Percentiles rank a stretch among this genome's conserved stretches.
Conservation (phyloP, 1,139 yeast species). For the Nakaseomyces nivariensis region DNA sequence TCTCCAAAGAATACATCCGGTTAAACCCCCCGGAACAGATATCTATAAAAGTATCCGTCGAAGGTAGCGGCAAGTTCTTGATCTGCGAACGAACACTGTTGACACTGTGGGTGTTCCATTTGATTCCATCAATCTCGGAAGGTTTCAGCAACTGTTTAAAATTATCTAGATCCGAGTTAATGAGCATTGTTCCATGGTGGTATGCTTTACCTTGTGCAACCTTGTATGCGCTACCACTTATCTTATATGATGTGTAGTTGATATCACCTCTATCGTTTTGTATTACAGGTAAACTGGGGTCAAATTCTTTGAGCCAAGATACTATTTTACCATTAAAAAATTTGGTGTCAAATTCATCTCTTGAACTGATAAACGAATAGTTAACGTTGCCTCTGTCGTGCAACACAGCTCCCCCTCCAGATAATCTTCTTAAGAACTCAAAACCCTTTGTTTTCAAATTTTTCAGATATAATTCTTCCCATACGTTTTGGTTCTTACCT, state of each 20-base stretch:
- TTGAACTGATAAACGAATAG: slow-evolving; percentile 69
- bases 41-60: slow-evolving; percentile 19
- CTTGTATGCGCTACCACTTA: slow-evolving; percentile 88
- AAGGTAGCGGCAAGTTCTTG: slow-evolving; percentile 40
- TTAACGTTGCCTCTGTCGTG: slow-evolving; percentile 91
- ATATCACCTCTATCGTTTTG: slow-evolving; percentile 73
- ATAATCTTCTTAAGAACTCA: slow-evolving; percentile 67
- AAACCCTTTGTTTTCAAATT: slow-evolving; percentile 43
- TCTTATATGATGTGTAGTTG: slow-evolving; percentile 40
- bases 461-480: slow-evolving; percentile 71
- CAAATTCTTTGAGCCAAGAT: slow-evolving; percentile 37
- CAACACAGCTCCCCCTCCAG: slow-evolving; percentile 97
- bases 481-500: slow-evolving; percentile 96
- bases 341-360: slow-evolving; percentile 55
- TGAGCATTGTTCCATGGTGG: slow-evolving; percentile 94
- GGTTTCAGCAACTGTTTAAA: slow-evolving; percentile 51
- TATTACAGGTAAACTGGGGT: slow-evolving; percentile 30
- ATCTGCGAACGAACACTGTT: slow-evolving; percentile 74
- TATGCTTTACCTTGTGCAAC: slow-evolving; percentile 74
- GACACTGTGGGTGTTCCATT: slow-evolving; percentile 51
- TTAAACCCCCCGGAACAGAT: slow-evolving; percentile 20
- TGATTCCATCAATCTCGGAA: slow-evolving; percentile 36
- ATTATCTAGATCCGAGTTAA: slow-evolving; percentile 51
- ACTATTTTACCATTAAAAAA: slow-evolving; percentile 49
- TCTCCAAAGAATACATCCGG: slow-evolving; percentile 4